These are phyloP conservation scores for Nannizziopsis barbatae DNA, from an alignment of 2,329 filamentous ascomycete species.

Conservation along the genomic window DNA sequence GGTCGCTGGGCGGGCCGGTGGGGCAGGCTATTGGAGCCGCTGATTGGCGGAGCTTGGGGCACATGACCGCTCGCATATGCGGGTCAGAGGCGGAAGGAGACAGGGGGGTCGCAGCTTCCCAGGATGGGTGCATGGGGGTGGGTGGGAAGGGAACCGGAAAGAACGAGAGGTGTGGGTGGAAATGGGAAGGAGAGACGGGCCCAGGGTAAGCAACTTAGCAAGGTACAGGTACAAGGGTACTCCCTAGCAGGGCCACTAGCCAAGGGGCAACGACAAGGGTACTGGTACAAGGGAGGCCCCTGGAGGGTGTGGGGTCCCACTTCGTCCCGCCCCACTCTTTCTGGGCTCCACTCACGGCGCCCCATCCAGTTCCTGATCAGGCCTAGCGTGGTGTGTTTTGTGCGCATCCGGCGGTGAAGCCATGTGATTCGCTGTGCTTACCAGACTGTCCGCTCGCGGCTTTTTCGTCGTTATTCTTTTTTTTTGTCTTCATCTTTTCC, in stretches of 20 bases:
- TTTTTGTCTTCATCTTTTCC: too few relatives aligned
- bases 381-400: conserved; percentile 3
- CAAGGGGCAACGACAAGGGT: too few relatives aligned
- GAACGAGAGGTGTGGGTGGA: too few relatives aligned
- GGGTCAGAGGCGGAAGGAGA: conserved; percentile 16
- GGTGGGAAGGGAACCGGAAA: too few relatives aligned
- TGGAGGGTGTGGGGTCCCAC: too few relatives aligned
- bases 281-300: too few relatives aligned
- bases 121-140: too few relatives aligned
- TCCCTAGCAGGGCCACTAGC: too few relatives aligned
- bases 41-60: conserved; percentile 13
- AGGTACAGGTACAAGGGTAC: too few relatives aligned
- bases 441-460: neutral
- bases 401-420: conserved; percentile 10
- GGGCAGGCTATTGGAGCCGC: conserved; percentile 1
- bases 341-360: neutral
- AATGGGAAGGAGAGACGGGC: too few relatives aligned
- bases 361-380: conserved; percentile 2
- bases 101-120: conserved; percentile 13
- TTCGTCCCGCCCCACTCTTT: too few relatives aligned
- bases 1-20: conserved; percentile 1
- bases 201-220: too few relatives aligned
- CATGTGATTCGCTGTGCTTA: neutral
- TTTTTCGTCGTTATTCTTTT: neutral
- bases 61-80: conserved; percentile 18